phyloP scores from a whole-genome alignment of 2,329 filamentous ascomycete genomes.

The Scedosporium boydii region DNA sequence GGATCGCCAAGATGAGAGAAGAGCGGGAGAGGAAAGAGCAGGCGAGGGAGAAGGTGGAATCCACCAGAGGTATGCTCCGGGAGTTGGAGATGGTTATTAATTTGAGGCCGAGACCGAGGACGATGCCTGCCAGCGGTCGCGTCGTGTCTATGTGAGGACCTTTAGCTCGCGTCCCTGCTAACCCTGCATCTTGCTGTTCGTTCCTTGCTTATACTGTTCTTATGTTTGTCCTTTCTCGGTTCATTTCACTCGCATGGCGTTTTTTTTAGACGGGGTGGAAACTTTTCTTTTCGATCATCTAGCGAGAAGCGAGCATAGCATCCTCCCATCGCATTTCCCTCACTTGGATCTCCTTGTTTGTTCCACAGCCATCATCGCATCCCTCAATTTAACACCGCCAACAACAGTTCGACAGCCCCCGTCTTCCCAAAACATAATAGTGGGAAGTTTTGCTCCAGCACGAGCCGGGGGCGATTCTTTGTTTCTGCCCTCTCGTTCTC shows the following conservation, averaged over 20 bases:
- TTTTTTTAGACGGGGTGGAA: slow-evolving; percentile 1
- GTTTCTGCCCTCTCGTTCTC: too few relatives aligned
- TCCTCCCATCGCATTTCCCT: background rate
- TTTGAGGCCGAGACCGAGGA: slow-evolving; percentile 27
- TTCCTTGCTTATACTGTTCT: slow-evolving; percentile 1
- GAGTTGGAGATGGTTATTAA: slow-evolving; percentile 87
- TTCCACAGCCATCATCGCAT: too few relatives aligned
- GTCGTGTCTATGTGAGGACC: slow-evolving; percentile 8
- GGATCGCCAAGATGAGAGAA: slow-evolving; percentile 79
- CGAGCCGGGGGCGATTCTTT: too few relatives aligned
- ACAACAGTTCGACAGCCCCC: too few relatives aligned
- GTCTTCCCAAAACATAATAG: too few relatives aligned
- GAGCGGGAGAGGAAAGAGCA: slow-evolving; percentile 68
- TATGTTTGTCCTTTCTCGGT: slow-evolving; percentile 1
- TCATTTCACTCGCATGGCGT: background rate
- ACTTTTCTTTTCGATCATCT: background rate
- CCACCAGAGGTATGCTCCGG: slow-evolving; percentile 79
- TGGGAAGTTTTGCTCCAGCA: too few relatives aligned
- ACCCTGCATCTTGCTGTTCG: background rate
- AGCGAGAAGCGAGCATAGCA: background rate
- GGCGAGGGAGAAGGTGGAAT: slow-evolving; percentile 65
- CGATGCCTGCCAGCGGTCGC: slow-evolving; percentile 6
- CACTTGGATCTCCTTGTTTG: background rate
- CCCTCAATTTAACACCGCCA: too few relatives aligned
- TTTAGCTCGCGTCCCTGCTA: background rate